Evolutionary conservation across 2,329 filamentous ascomycete species (phyloP), one percentile per base, ranked within the genome.

Genomic region (Penicillium palitans): DNA sequence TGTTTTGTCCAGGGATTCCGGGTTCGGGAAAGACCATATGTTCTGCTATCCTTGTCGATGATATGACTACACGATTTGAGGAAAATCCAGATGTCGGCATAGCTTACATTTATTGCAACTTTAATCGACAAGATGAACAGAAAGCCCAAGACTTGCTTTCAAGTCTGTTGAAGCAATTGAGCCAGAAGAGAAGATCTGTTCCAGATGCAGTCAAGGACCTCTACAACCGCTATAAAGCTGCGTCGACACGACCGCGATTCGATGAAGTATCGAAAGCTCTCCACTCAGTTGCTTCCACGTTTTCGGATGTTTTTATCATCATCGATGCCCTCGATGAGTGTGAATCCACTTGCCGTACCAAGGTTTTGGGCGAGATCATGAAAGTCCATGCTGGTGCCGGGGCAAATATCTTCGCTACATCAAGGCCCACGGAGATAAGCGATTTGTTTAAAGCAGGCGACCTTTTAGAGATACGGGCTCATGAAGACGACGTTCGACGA

Each of bases 51-150:
- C 72, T 79, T 0, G 61, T 83, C 0, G 70, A 83, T 2, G 12
- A 80, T 21, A 67, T 84, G 2, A n/a, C 25, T 3, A 37, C 15
- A 0, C 42, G 31, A 2, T 75, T 68, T 44, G 7, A 57, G 0
- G 57, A 66, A 2, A 61, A 72, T 5, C 0, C 6, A 0, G 55
- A 25, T 1, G 45, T 77, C 29, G 75, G 75, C 0, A 68, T 84
- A 19, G 78, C 75, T 0, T 83, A 78, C 27, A n/a, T 82, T 0
- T 84, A 80, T 51, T 81, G 75, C 66, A 77, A 80, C 52, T 81
- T 77, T 58, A 66, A 67, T n/a, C 66, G 67, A 2, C 61, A 74
- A 8, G 56, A 73, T 0, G 70, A 80, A 17, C 79, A 83, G 47
- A 73, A 57, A 0, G 33, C 65, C 2, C 57, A 69, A 0, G 39